Percentiles rank a stretch among this genome's conserved stretches.
These are phyloP conservation scores for Amanita subjunquillea DNA, from an alignment of 768 basidiomycete genomes.

Conservation along the genomic window DNA sequence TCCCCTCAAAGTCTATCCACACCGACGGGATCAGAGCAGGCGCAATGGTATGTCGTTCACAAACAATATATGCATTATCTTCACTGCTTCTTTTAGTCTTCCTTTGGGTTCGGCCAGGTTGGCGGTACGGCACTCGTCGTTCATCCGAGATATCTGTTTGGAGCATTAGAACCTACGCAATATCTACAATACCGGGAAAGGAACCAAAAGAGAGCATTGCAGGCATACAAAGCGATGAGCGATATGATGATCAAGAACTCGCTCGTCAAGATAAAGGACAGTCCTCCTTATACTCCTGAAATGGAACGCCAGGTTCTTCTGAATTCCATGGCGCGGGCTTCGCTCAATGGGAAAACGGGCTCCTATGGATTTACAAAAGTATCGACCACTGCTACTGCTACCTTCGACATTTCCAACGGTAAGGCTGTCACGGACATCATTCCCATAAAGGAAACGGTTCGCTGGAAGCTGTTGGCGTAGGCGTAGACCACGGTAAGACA, in stretches of 20 bases:
- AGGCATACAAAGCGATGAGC: slow-evolving; percentile 86
- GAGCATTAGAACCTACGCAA: slow-evolving; percentile 63
- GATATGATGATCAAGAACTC: slow-evolving; percentile 93
- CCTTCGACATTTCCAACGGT: slow-evolving; percentile 59
- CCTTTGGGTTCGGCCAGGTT: slow-evolving; percentile 98
- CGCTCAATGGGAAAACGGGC: slow-evolving; percentile 73
- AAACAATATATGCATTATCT: background rate
- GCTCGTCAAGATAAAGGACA: slow-evolving; percentile 90
- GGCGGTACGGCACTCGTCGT: slow-evolving; percentile 85
- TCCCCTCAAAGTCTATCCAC: slow-evolving; percentile 94
- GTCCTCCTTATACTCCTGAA: slow-evolving; percentile 79
- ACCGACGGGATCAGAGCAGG: slow-evolving; percentile 89
- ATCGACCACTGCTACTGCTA: slow-evolving; percentile 33
- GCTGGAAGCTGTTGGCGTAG: slow-evolving; percentile 57
- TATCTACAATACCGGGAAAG: slow-evolving; percentile 71
- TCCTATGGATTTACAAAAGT: slow-evolving; percentile 76
- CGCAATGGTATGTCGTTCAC: slow-evolving; percentile 56
- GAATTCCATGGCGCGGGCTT: slow-evolving; percentile 87
- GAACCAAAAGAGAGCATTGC: slow-evolving; percentile 54
- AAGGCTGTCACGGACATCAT: slow-evolving; percentile 50
- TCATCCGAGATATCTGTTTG: slow-evolving; percentile 88
- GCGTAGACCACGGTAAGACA: slow-evolving; percentile 75
- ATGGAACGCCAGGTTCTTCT: slow-evolving; percentile 80
- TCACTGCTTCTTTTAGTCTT: slow-evolving; percentile 42
- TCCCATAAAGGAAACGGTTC: slow-evolving; percentile 22